Evolutionary conservation across 2,329 filamentous ascomycete genomes (phyloP).

Genomic region (Escovopsis weberi): DNA sequence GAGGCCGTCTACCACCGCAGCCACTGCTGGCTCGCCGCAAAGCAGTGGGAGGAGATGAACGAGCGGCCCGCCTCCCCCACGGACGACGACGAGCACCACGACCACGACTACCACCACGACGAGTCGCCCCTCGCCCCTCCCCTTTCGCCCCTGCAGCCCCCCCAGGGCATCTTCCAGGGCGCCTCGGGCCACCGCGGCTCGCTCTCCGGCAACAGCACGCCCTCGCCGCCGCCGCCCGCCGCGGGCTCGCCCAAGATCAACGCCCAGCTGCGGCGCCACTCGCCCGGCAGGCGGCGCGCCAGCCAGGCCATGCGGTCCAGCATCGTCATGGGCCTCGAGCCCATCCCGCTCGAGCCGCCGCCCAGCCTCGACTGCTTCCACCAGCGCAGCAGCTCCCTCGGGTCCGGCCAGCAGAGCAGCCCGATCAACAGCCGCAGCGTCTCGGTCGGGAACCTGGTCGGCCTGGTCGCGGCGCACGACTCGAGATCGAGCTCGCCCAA

Average conservation of each 20-base stretch:
- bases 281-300: slow-evolving; percentile 18
- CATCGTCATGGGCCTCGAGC: slow-evolving; percentile 29
- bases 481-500: slow-evolving; percentile 9
- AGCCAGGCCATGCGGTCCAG: slow-evolving; percentile 26
- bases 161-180: slow-evolving; percentile 20
- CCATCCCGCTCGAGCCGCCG: slow-evolving; percentile 24
- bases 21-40: slow-evolving; percentile 40
- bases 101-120: too few relatives aligned
- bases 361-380: slow-evolving; percentile 14
- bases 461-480: slow-evolving; percentile 8
- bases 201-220: slow-evolving; percentile 10
- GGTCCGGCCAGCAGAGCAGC: slow-evolving; percentile 19
- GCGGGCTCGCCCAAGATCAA: slow-evolving; percentile 15
- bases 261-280: slow-evolving; percentile 25
- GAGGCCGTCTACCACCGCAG: slow-evolving; percentile 45
- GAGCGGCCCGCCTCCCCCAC: slow-evolving; percentile 13
- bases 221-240: slow-evolving; percentile 12
- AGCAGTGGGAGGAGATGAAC: slow-evolving; percentile 30
- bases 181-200: slow-evolving; percentile 10
- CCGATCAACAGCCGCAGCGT: slow-evolving; percentile 18
- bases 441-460: slow-evolving; percentile 22
- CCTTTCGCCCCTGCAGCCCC: slow-evolving; percentile 25
- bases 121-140: slow-evolving; percentile 8
- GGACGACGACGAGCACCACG: slow-evolving; percentile 10
- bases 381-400: slow-evolving; percentile 22